Percentiles rank a stretch among this genome's conserved stretches.
Conservation (phyloP, 306 rosid species). For the Senna tora region DNA sequence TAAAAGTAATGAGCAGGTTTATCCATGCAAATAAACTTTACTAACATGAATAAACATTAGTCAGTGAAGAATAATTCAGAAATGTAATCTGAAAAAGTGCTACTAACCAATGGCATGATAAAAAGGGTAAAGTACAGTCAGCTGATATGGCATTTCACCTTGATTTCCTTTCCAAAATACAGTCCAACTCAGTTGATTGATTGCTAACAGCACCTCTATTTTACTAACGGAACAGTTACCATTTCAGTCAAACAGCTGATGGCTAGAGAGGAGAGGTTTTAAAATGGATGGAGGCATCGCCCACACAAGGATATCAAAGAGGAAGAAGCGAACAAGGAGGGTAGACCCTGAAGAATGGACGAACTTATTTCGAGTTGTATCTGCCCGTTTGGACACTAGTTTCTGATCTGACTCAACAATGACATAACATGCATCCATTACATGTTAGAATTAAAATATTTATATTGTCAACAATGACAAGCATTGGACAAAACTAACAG, state of each 20-base stretch:
- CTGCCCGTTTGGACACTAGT: too few relatives aligned
- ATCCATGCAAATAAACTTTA: not conserved
- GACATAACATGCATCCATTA: too few relatives aligned
- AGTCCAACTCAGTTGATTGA: not conserved
- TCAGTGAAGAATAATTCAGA: constrained; percentile 21
- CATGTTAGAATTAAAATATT: too few relatives aligned
- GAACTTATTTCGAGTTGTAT: not conserved
- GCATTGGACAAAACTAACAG: not conserved
- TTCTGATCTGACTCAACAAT: too few relatives aligned
- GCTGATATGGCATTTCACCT: not conserved
- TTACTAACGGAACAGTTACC: not conserved
- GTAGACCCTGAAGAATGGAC: not conserved
- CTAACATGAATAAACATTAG: constrained; percentile 3
- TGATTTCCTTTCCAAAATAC: not conserved
- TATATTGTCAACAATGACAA: not conserved
- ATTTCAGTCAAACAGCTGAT: not conserved
- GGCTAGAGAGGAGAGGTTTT: not conserved
- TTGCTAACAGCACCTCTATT: not conserved
- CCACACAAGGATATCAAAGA: not conserved
- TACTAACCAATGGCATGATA: not conserved
- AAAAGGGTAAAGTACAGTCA: not conserved
- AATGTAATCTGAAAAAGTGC: not conserved
- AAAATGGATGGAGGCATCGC: not conserved
- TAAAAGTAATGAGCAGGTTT: not conserved
- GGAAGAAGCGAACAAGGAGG: not conserved